Evolutionary conservation across 1,284 basidiomycete species (phyloP).

Genomic region (Pseudomicrostroma phylloplanum): DNA sequence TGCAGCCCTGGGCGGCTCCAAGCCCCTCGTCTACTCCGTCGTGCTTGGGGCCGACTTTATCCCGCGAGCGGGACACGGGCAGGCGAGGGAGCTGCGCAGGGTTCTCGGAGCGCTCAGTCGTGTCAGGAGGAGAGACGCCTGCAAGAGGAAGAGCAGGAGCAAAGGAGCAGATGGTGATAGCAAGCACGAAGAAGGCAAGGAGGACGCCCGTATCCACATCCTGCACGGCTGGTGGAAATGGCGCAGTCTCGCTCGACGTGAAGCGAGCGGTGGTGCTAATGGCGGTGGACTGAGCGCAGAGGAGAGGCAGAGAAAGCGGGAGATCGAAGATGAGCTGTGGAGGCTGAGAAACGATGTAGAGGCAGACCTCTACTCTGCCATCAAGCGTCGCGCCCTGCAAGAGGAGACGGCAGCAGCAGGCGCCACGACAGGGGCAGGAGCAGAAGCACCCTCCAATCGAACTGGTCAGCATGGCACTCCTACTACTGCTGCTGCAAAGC

Average conservation of each 20-base stretch:
- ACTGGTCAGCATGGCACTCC: not conserved
- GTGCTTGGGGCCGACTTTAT: conserved; percentile 45
- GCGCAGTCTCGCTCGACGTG: conserved; percentile 15
- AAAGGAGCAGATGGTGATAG: not conserved
- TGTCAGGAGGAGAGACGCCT: conserved; percentile 34
- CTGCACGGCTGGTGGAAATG: conserved; percentile 44
- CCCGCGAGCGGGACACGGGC: conserved; percentile 45
- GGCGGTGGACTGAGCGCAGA: not conserved
- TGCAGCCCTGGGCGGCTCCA: conserved; percentile 27
- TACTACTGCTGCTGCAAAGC: too few species aligned
- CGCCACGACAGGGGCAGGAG: not conserved
- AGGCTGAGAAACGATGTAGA: conserved; percentile 45
- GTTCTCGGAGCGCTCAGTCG: conserved; percentile 44
- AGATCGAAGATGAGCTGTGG: conserved; percentile 43
- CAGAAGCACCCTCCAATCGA: conserved; percentile 1
- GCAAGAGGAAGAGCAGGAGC: conserved; percentile 11
- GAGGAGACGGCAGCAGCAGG: conserved; percentile 1
- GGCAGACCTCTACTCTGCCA: conserved; percentile 41
- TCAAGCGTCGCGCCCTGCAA: conserved; percentile 31
- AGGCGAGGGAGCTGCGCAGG: conserved; percentile 45
- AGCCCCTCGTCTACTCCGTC: conserved; percentile 41
- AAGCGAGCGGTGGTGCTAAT: not conserved
- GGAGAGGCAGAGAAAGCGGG: conserved; percentile 18
- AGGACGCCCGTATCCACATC: conserved; percentile 37
- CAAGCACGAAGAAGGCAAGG: conserved; percentile 19